Evolutionary conservation across 441 rosid genomes (phyloP).

Genomic region (Mallotus repandus): DNA sequence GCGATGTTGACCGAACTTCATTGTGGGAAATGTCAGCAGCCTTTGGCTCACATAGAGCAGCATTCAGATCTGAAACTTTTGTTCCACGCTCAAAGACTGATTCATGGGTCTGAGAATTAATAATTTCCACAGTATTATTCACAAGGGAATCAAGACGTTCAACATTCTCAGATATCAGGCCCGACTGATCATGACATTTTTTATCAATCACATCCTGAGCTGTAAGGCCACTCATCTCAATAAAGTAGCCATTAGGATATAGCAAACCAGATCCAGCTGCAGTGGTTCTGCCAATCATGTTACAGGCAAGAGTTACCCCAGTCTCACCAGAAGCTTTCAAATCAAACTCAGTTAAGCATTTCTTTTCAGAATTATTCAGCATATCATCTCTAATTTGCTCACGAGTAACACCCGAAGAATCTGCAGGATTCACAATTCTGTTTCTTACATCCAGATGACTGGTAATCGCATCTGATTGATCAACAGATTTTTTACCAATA

Average conservation of each 20-base stretch:
- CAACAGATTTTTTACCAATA: neutral
- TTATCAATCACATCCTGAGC: neutral
- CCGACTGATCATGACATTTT: conserved; percentile 16
- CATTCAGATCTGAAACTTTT: conserved; percentile 13
- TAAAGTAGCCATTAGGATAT: conserved; percentile 28
- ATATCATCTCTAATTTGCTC: conserved; percentile 24
- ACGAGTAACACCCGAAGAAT: conserved; percentile 11
- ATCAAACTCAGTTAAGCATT: conserved; percentile 28
- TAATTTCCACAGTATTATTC: conserved; percentile 14
- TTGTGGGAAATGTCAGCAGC: conserved; percentile 5
- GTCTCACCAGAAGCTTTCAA: conserved; percentile 29
- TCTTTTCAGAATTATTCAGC: conserved; percentile 27
- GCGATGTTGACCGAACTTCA: conserved; percentile 21
- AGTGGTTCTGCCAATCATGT: conserved; percentile 25
- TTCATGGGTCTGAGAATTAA: conserved; percentile 12
- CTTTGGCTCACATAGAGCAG: conserved; percentile 1
- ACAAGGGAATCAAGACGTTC: conserved; percentile 14
- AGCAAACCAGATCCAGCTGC: conserved; percentile 29
- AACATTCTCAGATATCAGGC: conserved; percentile 10
- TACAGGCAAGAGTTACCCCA: conserved; percentile 19
- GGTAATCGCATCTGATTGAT: conserved; percentile 15
- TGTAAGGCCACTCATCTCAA: conserved; percentile 29
- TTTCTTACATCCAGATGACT: conserved; percentile 23
- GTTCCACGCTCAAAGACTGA: conserved; percentile 13
- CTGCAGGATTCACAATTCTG: conserved; percentile 9